Conservation (phyloP, 2,329 filamentous ascomycete species). For the Cladosporium oxysporum region DNA sequence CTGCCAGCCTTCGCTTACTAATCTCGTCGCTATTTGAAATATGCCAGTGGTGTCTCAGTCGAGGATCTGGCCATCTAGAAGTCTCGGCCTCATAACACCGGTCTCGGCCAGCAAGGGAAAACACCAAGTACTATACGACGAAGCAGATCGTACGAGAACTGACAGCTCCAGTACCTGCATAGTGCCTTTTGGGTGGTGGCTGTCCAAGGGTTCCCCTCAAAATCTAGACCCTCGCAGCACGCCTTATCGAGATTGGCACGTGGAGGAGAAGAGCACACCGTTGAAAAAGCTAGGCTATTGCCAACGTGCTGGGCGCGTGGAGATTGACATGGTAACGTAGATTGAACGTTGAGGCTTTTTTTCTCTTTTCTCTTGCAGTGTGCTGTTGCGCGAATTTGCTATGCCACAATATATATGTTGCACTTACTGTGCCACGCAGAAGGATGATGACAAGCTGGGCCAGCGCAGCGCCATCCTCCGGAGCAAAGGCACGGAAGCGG, state of each 20-base stretch:
- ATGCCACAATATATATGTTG: not conserved
- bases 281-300: constrained; percentile 1
- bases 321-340: not conserved
- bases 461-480: not conserved
- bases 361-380: too few species aligned
- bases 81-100: not conserved
- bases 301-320: not conserved
- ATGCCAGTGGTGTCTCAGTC: not conserved
- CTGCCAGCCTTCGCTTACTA: not conserved
- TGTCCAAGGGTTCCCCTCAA: not conserved
- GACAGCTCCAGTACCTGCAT: not conserved
- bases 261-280: not conserved
- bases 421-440: not conserved
- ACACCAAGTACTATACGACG: not conserved
- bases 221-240: constrained; percentile 3
- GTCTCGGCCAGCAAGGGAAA: not conserved
- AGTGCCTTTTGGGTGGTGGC: not conserved
- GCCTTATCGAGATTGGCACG: constrained; percentile 1
- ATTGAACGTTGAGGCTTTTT: not conserved
- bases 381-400: not conserved
- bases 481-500: not conserved
- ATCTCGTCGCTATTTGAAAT: not conserved
- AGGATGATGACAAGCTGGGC: not conserved
- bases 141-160: not conserved
- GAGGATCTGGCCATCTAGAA: not conserved